phyloP scores from a whole-genome alignment of 768 basidiomycete species.

The Phylloporus arenicola region DNA sequence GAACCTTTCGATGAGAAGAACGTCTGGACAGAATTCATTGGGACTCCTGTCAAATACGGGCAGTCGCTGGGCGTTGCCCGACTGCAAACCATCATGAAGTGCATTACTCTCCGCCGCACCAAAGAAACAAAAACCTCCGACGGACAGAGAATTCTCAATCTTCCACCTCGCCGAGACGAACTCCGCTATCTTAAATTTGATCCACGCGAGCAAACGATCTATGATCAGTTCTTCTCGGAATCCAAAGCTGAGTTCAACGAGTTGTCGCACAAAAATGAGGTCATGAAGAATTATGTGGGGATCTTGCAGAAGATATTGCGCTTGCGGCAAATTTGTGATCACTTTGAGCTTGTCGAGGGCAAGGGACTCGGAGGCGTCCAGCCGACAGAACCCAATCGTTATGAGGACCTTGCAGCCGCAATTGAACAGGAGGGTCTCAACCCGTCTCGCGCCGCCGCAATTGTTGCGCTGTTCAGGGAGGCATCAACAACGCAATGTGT shows the following conservation, averaged over 20 bases:
- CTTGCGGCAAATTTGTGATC: constrained; percentile 96
- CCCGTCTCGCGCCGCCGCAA: constrained; percentile 65
- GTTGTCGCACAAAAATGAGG: constrained; percentile 81
- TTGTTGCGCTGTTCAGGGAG: constrained; percentile 82
- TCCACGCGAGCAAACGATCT: constrained; percentile 75
- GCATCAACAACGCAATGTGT: constrained; percentile 84
- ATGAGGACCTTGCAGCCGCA: constrained; percentile 73
- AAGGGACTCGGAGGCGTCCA: constrained; percentile 48
- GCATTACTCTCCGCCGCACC: constrained; percentile 92
- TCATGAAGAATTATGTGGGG: constrained; percentile 98
- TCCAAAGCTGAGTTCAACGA: constrained; percentile 91
- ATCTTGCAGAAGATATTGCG: constrained; percentile 95
- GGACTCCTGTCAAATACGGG: constrained; percentile 87
- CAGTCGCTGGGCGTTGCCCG: constrained; percentile 85
- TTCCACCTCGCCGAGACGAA: constrained; percentile 89
- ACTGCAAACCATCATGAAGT: constrained; percentile 96
- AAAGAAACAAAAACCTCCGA: constrained; percentile 82
- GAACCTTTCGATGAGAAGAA: constrained; percentile 91
- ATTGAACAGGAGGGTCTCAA: constrained; percentile 80
- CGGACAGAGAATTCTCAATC: constrained; percentile 77
- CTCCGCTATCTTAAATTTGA: constrained; percentile 82
- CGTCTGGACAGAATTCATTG: constrained; percentile 89
- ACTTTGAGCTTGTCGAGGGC: constrained; percentile 81
- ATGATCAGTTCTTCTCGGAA: constrained; percentile 82
- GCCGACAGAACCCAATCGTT: constrained; percentile 46